Evolutionary conservation across 2,329 filamentous ascomycete species (phyloP).

Genomic region (Dothiorella sarmentorum): DNA sequence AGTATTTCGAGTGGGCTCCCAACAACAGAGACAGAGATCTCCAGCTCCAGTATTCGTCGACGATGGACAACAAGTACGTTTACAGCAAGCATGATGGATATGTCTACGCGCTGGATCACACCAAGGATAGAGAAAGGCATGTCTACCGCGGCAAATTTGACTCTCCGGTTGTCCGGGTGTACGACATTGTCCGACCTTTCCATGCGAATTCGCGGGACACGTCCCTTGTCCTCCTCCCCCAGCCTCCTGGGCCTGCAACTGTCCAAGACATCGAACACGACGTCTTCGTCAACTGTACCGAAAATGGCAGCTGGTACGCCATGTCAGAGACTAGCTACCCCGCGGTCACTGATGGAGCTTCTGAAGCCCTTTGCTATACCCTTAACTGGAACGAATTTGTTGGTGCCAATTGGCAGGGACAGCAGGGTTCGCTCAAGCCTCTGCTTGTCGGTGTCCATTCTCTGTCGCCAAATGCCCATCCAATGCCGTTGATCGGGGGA

Average conservation of each 20-base stretch:
- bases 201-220: conserved; percentile 64
- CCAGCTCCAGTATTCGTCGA: conserved; percentile 72
- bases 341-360: conserved; percentile 69
- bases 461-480: conserved; percentile 21
- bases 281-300: conserved; percentile 82
- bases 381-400: conserved; percentile 26
- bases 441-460: conserved; percentile 41
- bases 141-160: conserved; percentile 58
- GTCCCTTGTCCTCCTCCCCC: conserved; percentile 79
- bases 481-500: conserved; percentile 10
- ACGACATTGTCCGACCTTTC: conserved; percentile 76
- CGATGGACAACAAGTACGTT: conserved; percentile 85
- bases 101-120: conserved; percentile 75
- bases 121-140: conserved; percentile 39
- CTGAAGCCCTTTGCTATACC: conserved; percentile 55
- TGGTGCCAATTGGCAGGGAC: conserved; percentile 26
- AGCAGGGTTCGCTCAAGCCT: conserved; percentile 30
- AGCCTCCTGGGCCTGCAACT: conserved; percentile 65
- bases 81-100: conserved; percentile 82
- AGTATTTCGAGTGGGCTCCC: conserved; percentile 90
- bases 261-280: conserved; percentile 40
- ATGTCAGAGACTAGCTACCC: conserved; percentile 85
- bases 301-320: conserved; percentile 88
- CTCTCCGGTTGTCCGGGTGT: conserved; percentile 80
- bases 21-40: conserved; percentile 90